Conservation (phyloP, 306 rosid species). For the Canavalia ensiformis region DNA sequence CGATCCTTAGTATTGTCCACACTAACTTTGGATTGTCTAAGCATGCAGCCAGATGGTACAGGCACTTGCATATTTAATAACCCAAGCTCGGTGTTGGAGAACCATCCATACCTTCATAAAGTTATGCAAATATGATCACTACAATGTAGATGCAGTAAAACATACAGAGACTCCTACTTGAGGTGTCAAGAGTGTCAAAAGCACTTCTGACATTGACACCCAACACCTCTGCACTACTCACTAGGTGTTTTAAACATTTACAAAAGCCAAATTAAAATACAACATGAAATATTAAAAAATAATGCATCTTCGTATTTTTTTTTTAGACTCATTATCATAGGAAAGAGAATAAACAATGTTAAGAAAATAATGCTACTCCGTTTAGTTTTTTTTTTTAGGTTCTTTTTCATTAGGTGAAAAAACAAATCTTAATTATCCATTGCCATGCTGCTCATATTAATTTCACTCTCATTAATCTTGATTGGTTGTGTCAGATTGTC, state of each 20-base stretch:
- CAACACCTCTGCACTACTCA: neutral
- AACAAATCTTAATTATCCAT: neutral
- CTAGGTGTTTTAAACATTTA: neutral
- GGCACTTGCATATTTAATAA: conserved; percentile 56
- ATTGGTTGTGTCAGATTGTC: neutral
- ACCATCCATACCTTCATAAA: conserved; percentile 96
- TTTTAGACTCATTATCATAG: neutral
- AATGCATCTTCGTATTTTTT: neutral
- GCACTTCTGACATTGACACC: too few species aligned
- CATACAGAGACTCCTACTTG: neutral
- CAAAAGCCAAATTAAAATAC: neutral
- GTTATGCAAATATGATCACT: conserved; percentile 43
- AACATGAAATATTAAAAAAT: neutral
- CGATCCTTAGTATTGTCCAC: conserved; percentile 55
- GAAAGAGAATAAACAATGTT: neutral
- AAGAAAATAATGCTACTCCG: neutral
- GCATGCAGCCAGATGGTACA: conserved; percentile 57
- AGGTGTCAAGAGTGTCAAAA: neutral
- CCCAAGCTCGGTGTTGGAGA: conserved; percentile 62
- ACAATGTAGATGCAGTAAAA: conserved; percentile 30
- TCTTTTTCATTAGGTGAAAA: neutral
- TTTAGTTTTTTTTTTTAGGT: neutral
- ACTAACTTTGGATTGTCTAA: conserved; percentile 57
- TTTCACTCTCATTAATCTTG: neutral
- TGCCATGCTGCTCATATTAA: neutral